phyloP scores from a whole-genome alignment of 306 rosid species.

The Trifolium subterraneum region DNA sequence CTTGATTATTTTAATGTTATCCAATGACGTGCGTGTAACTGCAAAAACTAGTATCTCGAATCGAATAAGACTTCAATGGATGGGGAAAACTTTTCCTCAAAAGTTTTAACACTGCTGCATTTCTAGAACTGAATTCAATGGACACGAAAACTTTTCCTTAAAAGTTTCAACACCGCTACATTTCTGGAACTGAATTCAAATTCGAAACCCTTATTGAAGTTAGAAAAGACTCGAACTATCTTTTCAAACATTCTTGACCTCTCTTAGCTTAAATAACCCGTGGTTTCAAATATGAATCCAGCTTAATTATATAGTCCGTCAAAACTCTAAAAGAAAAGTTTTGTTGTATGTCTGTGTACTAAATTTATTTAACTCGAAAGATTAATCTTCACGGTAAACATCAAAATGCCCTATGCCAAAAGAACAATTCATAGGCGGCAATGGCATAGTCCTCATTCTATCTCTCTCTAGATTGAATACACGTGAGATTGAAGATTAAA shows the following conservation, averaged over 20 bases:
- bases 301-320: neutral
- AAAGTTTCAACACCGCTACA: neutral
- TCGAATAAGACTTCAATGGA: neutral
- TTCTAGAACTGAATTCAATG: neutral
- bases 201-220: neutral
- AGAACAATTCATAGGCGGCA: neutral
- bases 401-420: neutral
- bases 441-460: neutral
- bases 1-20: too few species aligned
- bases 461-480: constrained; percentile 41
- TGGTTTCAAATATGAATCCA: neutral
- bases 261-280: neutral
- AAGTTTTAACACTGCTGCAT: neutral
- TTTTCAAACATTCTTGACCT: too few species aligned
- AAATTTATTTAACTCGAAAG: neutral
- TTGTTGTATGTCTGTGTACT: neutral
- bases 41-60: neutral
- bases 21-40: too few species aligned
- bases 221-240: too few species aligned
- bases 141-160: too few species aligned
- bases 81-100: too few species aligned
- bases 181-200: neutral
- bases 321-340: neutral
- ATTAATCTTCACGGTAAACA: neutral
- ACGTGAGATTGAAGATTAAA: constrained; percentile 62